Evolutionary conservation across 352 stramenopile species (phyloP).

Genomic region (Hyaloperonospora brassicae): DNA sequence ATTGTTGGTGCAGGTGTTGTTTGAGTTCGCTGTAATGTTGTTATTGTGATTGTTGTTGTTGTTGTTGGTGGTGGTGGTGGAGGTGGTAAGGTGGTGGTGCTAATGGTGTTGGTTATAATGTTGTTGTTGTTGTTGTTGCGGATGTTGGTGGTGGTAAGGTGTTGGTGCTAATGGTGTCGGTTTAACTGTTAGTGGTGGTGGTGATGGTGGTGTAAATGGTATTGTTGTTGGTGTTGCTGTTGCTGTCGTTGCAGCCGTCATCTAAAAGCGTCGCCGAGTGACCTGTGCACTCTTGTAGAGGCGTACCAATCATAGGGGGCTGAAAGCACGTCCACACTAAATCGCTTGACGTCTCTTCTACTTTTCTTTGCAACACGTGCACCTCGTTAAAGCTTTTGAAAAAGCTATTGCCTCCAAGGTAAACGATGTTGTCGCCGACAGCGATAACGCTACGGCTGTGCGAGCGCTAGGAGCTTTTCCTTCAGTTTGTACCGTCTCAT

Average conservation of each 20-base stretch:
- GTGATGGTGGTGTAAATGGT: too few species aligned
- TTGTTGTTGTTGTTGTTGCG: too few species aligned
- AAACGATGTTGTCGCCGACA: conserved; percentile 69
- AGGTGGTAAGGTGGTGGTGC: too few species aligned
- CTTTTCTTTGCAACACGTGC: conserved; percentile 79
- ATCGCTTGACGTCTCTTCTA: conserved; percentile 14
- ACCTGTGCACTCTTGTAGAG: conserved; percentile 77
- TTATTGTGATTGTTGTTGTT: too few species aligned
- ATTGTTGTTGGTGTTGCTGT: too few species aligned
- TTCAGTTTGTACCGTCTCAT: conserved; percentile 79
- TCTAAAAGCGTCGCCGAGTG: conserved; percentile 85
- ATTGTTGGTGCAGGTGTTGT: too few species aligned
- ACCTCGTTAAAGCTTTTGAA: conserved; percentile 88
- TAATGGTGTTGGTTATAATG: too few species aligned
- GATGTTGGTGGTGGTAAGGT: too few species aligned
- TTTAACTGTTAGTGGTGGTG: too few species aligned
- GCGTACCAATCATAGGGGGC: conserved; percentile 59
- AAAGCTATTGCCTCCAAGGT: conserved; percentile 91
- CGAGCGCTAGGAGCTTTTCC: conserved; percentile 81
- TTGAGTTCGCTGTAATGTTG: too few species aligned
- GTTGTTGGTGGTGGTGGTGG: too few species aligned
- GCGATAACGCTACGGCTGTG: conserved; percentile 83
- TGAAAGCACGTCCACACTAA: conserved; percentile 83
- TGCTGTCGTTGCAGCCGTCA: conserved; percentile 73
- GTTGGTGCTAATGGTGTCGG: too few species aligned